Evolutionary conservation across 73 alveolate species (phyloP).

Genomic region (Tetrahymena borealis): DNA sequence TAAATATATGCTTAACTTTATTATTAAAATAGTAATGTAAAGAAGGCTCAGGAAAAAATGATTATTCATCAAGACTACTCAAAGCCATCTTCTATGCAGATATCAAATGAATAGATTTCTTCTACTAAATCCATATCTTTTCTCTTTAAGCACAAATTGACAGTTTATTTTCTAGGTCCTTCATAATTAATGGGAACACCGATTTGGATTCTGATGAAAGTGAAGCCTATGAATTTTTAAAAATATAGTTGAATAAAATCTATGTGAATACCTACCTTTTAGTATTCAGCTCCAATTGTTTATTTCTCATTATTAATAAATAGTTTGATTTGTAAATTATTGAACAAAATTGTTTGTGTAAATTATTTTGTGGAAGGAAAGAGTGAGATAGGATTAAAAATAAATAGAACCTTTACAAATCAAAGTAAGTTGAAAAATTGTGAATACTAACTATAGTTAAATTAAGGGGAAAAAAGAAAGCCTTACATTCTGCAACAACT

Average conservation of each 20-base stretch:
- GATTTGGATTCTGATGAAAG: neutral
- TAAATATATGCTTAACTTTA: neutral
- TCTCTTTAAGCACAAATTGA: neutral
- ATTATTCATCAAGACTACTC: neutral
- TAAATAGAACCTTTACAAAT: too few species aligned
- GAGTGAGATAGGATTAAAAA: too few species aligned
- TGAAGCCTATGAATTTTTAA: neutral
- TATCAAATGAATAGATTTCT: neutral
- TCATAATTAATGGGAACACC: neutral
- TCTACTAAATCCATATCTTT: neutral
- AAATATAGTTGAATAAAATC: neutral
- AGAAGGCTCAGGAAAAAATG: neutral
- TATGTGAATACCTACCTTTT: neutral
- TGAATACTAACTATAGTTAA: too few species aligned
- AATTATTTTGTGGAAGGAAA: too few species aligned
- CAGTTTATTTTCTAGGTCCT: neutral
- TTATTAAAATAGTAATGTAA: neutral
- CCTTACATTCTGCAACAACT: neutral
- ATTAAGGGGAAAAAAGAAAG: too few species aligned
- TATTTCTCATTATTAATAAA: too few species aligned
- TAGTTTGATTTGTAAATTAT: too few species aligned
- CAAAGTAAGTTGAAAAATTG: too few species aligned
- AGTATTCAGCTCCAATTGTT: too few species aligned
- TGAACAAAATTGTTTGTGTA: too few species aligned
- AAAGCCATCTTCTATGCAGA: neutral